phyloP scores from a whole-genome alignment of 345 rosid species.

The Eucalyptus virginea region DNA sequence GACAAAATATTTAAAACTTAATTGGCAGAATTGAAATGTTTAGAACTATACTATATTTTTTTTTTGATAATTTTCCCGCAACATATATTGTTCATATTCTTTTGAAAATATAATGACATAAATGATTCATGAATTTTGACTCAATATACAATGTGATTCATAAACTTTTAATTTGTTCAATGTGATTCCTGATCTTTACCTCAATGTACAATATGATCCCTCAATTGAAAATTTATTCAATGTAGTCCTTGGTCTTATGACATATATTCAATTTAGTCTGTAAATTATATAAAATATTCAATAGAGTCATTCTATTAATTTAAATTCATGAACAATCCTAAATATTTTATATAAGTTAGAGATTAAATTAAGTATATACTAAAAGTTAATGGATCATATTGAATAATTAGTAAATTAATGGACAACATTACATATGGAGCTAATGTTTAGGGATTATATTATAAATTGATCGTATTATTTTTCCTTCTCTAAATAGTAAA shows the following conservation, averaged over 20 bases:
- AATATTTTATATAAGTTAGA: too few relatives aligned
- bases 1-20: too few relatives aligned
- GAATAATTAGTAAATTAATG: not conserved
- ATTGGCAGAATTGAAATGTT: too few relatives aligned
- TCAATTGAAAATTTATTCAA: not conserved
- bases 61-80: not conserved
- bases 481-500: not conserved
- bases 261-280: fast-evolving
- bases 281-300: not conserved
- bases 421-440: fast-evolving
- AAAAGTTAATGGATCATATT: not conserved
- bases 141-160: fast-evolving
- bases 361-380: not conserved
- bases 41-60: too few relatives aligned
- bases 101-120: not conserved
- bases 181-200: not conserved
- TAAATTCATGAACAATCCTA: too few relatives aligned
- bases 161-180: not conserved
- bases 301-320: not conserved
- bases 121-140: not conserved
- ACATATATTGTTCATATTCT: fast-evolving
- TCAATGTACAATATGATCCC: not conserved
- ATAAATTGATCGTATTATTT: fast-evolving
- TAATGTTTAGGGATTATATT: not conserved
- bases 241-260: not conserved